These are phyloP conservation scores for Coleophoma eucalyptorum DNA, from an alignment of 2,329 filamentous ascomycete species.

Conservation along the genomic window DNA sequence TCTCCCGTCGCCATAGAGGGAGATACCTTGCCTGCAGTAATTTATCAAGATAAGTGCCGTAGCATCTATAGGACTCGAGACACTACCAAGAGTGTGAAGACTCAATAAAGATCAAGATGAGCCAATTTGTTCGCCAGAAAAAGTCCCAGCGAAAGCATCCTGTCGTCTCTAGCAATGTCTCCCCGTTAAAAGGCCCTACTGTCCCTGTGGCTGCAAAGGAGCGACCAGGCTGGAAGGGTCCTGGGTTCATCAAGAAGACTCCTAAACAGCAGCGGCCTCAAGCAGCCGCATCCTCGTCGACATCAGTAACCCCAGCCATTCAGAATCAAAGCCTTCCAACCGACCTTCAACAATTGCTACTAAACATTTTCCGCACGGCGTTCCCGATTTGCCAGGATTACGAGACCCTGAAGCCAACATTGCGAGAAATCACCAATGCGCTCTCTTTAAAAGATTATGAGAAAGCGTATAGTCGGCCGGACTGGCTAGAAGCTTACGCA, in stretches of 20 bases:
- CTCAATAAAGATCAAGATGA: slow-evolving; percentile 25
- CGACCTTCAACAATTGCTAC: slow-evolving; percentile 60
- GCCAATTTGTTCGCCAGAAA: slow-evolving; percentile 9
- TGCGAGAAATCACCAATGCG: slow-evolving; percentile 79
- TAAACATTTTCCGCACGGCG: slow-evolving; percentile 66
- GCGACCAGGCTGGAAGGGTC: slow-evolving; percentile 7
- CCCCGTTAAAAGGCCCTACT: slow-evolving; percentile 2
- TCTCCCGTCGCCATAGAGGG: too few relatives aligned
- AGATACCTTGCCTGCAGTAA: too few relatives aligned
- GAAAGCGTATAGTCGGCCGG: slow-evolving; percentile 66
- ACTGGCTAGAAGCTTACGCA: slow-evolving; percentile 75
- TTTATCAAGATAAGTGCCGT: too few relatives aligned
- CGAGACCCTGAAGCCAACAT: slow-evolving; percentile 42
- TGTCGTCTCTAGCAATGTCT: slow-evolving; percentile 5
- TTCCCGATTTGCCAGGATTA: slow-evolving; percentile 48
- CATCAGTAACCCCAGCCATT: background rate
- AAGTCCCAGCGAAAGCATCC: slow-evolving; percentile 12
- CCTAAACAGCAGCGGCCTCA: background rate
- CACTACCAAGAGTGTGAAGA: too few relatives aligned
- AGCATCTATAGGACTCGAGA: too few relatives aligned
- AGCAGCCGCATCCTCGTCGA: background rate
- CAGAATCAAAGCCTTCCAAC: slow-evolving; percentile 31
- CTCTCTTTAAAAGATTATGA: slow-evolving; percentile 81
- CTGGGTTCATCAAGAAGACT: slow-evolving; percentile 3
- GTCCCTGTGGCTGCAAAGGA: background rate